Base-by-base conservation (phyloP, 192 early-diverging fungal genomes). In the Backusella liffmaniae region DNA sequence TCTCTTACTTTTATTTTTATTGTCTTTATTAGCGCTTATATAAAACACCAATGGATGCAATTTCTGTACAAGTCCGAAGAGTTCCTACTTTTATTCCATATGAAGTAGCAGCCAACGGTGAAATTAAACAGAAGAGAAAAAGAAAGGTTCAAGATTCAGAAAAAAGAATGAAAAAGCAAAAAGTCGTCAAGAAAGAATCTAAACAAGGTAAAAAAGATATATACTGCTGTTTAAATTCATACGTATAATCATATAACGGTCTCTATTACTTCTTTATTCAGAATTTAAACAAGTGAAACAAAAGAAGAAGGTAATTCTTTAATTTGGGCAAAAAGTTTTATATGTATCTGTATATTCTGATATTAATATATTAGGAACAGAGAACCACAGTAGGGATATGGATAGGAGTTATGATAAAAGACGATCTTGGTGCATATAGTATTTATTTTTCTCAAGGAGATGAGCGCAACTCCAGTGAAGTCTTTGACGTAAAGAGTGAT, bases 121-220 rank as follows among this genome's bases (percentile, higher is more conserved):
- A 62, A 29, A 62, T 62, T 29, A 62, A 62, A 10, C 56, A 62
- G 26, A 62, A 62, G 4, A 62, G 56, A 62, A 62, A 62, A 29
- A 62, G 56, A 62, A 62, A 62, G 26, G 23, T 12, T 12, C 56
- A 62, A 29, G 56, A 62, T 10, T 12, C 10, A 10, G 56, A 62
- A 62, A 62, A 62, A 29, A 26, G 23, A 62, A 62, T 29, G 56
- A 62, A 62, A 62, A 62, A 62, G 23, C 56, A 62, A 62, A 62
- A 62, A 9, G 12, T 23, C 23, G 3, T 10, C 10, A 62, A 62
- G 23, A 62, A 29, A 29, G 56, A 62, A 10, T 29, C 23, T 26
- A 62, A 29, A 12, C 3, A 62, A 62, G 56, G 56, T 62, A 62
- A 26, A 6, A 49, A 49, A 49, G 5, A 49, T 18, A n/a, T n/a